Evolutionary conservation across 768 basidiomycete genomes (phyloP).

Genomic region (Mycena galericulata): DNA sequence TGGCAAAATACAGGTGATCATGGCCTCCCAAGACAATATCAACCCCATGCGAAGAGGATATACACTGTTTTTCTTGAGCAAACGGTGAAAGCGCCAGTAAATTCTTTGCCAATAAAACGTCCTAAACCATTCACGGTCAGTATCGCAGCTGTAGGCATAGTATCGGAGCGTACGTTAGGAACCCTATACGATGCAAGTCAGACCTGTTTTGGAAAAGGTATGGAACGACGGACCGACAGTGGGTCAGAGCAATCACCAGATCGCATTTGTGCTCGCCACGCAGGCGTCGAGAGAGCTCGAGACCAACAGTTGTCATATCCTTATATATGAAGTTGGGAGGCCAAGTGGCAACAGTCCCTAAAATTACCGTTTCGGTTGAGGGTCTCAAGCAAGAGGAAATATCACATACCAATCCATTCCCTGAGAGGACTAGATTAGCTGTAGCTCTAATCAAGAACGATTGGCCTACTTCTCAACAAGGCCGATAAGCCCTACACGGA

Average conservation of each 20-base stretch:
- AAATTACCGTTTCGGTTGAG: too few species aligned
- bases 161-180: conserved; percentile 55
- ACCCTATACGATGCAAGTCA: conserved; percentile 46
- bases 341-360: conserved; percentile 92
- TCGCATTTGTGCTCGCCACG: conserved; percentile 83
- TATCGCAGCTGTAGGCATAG: neutral
- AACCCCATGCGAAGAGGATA: conserved; percentile 74
- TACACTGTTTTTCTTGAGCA: conserved; percentile 55
- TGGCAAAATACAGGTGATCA: conserved; percentile 85
- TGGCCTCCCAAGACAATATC: conserved; percentile 91
- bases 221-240: conserved; percentile 67
- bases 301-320: conserved; percentile 79
- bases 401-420: conserved; percentile 90
- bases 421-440: conserved; percentile 51
- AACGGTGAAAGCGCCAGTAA: conserved; percentile 69
- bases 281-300: conserved; percentile 78
- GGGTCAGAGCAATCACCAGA: conserved; percentile 87
- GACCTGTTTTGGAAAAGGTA: neutral
- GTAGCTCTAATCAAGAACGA: too few species aligned
- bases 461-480: conserved; percentile 81
- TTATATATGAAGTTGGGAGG: conserved; percentile 81
- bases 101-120: conserved; percentile 77
- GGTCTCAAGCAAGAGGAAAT: too few species aligned
- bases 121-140: conserved; percentile 54
- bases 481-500: conserved; percentile 85